Base-by-base conservation (phyloP, 1,139 yeast species). In the Pichia sp. region DNA sequence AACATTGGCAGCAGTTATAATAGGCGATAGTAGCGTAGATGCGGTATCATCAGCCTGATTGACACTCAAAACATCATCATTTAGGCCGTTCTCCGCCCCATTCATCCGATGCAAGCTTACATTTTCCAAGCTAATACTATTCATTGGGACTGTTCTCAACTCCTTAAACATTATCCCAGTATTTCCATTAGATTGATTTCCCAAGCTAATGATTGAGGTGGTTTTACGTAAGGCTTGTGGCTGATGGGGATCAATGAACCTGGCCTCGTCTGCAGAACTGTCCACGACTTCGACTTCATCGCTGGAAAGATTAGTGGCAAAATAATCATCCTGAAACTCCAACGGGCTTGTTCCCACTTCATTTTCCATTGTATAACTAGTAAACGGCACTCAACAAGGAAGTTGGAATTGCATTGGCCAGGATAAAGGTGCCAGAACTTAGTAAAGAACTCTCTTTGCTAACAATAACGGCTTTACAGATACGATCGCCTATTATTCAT, bases 11-110 rank as follows among this genome's bases (percentile, higher is more conserved):
- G 50, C n/a, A 5, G 16, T 2, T 5, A 29, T 8, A 27, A 59
- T 47, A n/a, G 63, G 63, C 6, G 56, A 50, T n/a, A 46, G 14
- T 42, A 45, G 16, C n/a, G 51, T 48, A 3, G 52, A 46, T 6
- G 14, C 17, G 14, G 57, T 34, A 33, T 54, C 54, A 46, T 54
- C 55, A 10, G 24, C 20, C 34, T 34, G 56, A n/a, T 17, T n/a
- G 6, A 51, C 27, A 46, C 50, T 51, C 3, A 27, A 16, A 8
- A 29, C 6, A 12, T 51, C 52, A 30, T 27, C 34, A 20, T 9
- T 36, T 36, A 16, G 14, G 40, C 40, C 16, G n/a, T 43, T 16
- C 17, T 24, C 45, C 5, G 7, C 20, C 24, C 27, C 36, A 9
- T 38, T 38, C 8, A 14, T 10, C 38, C 31, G 46, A 6, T 24